Conservation (phyloP, 345 rosid genomes). For the Salix viminalis region DNA sequence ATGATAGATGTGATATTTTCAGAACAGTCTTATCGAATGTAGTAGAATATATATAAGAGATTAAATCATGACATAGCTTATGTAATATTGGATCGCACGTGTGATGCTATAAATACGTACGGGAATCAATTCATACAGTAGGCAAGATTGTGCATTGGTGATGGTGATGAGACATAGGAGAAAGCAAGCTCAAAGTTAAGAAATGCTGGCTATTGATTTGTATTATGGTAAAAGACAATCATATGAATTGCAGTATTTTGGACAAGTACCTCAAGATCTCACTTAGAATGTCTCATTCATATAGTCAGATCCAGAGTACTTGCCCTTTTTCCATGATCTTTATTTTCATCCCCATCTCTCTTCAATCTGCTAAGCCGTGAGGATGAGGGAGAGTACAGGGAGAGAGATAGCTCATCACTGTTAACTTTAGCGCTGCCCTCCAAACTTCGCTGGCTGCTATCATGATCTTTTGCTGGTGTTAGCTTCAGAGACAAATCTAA, state of each 20-base stretch:
- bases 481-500: constrained; percentile 22
- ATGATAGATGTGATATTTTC: too few species aligned
- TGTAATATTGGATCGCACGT: too few species aligned
- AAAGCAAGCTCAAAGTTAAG: background rate
- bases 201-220: constrained; percentile 2
- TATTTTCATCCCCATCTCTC: constrained; percentile 19
- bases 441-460: background rate
- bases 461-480: constrained; percentile 3
- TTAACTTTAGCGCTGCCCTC: constrained; percentile 1
- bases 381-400: constrained; percentile 24
- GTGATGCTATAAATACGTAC: too few species aligned
- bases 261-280: constrained; percentile 91
- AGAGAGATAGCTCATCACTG: constrained; percentile 23
- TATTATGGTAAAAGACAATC: constrained; percentile 8
- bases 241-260: constrained; percentile 9
- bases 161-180: too few species aligned
- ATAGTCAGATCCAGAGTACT: constrained; percentile 98
- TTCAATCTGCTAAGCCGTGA: constrained; percentile 41
- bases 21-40: too few species aligned
- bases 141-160: too few species aligned
- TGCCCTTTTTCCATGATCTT: constrained; percentile 43
- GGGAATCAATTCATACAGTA: too few species aligned
- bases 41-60: too few species aligned
- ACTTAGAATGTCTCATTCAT: constrained; percentile 84
- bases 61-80: too few species aligned